Conservation (phyloP, 2,329 filamentous ascomycete genomes). For the Fusarium sp. region DNA sequence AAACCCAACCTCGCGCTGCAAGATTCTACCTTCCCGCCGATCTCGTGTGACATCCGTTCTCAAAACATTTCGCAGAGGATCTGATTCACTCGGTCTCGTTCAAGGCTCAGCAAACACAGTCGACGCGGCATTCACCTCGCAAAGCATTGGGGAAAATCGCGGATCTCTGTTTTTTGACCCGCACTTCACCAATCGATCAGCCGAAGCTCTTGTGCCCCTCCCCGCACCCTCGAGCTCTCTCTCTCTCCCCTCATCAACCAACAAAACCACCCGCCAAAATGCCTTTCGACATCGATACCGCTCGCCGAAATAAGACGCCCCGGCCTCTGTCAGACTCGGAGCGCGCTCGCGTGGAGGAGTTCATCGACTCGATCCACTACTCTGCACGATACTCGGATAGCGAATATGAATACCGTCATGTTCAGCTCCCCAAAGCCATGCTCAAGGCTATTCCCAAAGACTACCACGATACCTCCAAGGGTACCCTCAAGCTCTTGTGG, state of each 20-base stretch:
- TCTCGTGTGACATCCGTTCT: conserved; percentile 34
- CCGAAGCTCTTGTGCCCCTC: conserved; percentile 31
- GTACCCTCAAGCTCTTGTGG: conserved; percentile 95
- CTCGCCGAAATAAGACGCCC: conserved; percentile 85
- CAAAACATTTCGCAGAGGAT: conserved; percentile 13
- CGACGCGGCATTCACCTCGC: background rate
- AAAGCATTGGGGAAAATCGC: conserved; percentile 8
- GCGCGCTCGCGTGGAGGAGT: conserved; percentile 86
- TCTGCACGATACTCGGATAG: conserved; percentile 94
- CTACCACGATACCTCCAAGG: conserved; percentile 87
- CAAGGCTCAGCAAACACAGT: background rate
- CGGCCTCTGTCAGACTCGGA: conserved; percentile 82
- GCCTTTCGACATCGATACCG: conserved; percentile 73
- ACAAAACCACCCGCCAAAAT: conserved; percentile 19
- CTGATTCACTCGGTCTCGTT: background rate
- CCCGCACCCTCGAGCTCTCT: conserved; percentile 28
- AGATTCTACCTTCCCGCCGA: conserved; percentile 24
- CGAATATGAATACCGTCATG: conserved; percentile 96
- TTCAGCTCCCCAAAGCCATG: conserved; percentile 98
- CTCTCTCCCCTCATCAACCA: conserved; percentile 3
- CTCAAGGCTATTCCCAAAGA: conserved; percentile 95
- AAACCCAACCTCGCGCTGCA: conserved; percentile 32
- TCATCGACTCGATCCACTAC: conserved; percentile 93
- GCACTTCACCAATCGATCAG: conserved; percentile 31
- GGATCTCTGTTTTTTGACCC: conserved; percentile 23